phyloP scores from a whole-genome alignment of 345 rosid species.

The Tarenaya hassleriana region DNA sequence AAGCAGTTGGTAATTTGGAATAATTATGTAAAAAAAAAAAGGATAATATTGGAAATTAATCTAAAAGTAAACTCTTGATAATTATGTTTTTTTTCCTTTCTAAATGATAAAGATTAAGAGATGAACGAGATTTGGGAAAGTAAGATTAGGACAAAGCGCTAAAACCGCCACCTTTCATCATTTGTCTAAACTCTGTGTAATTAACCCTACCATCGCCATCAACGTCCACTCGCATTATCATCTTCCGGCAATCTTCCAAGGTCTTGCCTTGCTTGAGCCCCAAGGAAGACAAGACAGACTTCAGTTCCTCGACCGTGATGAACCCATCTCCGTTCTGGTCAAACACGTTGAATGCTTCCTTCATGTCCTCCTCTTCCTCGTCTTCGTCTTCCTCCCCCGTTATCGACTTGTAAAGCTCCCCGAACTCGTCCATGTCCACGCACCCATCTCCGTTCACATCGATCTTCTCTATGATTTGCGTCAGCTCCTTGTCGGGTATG shows the following conservation, averaged over 20 bases:
- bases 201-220: slow-evolving; percentile 20
- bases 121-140: too few relatives aligned
- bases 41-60: too few relatives aligned
- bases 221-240: slow-evolving; percentile 32
- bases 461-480: slow-evolving; percentile 30
- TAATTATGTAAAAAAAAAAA: too few relatives aligned
- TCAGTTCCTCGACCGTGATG: slow-evolving; percentile 31
- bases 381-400: slow-evolving; percentile 22
- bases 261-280: slow-evolving; percentile 33
- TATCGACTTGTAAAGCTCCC: slow-evolving; percentile 26
- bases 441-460: slow-evolving; percentile 31
- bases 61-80: too few relatives aligned
- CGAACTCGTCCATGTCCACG: slow-evolving; percentile 35
- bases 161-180: too few relatives aligned
- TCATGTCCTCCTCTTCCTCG: slow-evolving; percentile 37
- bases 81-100: too few relatives aligned
- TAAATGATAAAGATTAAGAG: too few relatives aligned
- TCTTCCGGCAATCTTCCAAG: slow-evolving; percentile 29
- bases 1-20: too few relatives aligned
- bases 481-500: slow-evolving; percentile 27
- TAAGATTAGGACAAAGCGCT: too few relatives aligned
- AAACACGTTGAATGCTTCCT: slow-evolving; percentile 34
- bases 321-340: slow-evolving; percentile 33
- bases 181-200: too few relatives aligned
- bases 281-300: slow-evolving; percentile 28